These are phyloP conservation scores for Podaxis sp. DNA, from an alignment of 768 basidiomycete genomes.

Conservation along the genomic window DNA sequence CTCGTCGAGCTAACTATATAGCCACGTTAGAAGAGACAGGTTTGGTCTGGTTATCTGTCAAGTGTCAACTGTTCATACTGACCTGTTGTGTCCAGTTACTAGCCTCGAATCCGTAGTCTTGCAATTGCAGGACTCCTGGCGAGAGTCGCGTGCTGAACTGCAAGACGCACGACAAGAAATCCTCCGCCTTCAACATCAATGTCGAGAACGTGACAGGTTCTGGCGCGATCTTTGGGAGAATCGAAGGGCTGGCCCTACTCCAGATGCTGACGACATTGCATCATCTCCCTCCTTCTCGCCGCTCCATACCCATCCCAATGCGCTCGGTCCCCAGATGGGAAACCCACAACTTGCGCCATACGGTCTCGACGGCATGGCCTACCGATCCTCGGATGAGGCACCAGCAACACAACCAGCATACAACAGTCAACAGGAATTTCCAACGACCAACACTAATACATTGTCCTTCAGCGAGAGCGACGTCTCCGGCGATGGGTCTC, in stretches of 20 bases:
- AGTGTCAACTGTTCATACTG: constrained; percentile 14
- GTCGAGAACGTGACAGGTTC: constrained; percentile 71
- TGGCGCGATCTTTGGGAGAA: constrained; percentile 71
- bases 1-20: constrained; percentile 82
- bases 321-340: constrained; percentile 33
- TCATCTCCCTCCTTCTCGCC: constrained; percentile 43
- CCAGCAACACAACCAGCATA: constrained; percentile 46
- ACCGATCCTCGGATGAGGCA: constrained; percentile 48
- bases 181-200: constrained; percentile 59
- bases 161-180: constrained; percentile 68
- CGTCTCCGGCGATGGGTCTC: constrained; percentile 23
- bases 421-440: constrained; percentile 23
- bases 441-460: constrained; percentile 47
- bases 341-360: constrained; percentile 35
- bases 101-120: constrained; percentile 84
- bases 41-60: constrained; percentile 24
- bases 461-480: constrained; percentile 30
- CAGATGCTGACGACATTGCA: constrained; percentile 53
- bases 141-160: constrained; percentile 62
- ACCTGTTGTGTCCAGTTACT: constrained; percentile 50
- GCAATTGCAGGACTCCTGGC: constrained; percentile 79
- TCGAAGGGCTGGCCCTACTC: constrained; percentile 54
- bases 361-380: constrained; percentile 38
- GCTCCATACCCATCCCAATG: constrained; percentile 28
- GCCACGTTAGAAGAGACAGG: constrained; percentile 85